phyloP scores from a whole-genome alignment of 129 eudicot genomes.

The Erigeron canadensis region DNA sequence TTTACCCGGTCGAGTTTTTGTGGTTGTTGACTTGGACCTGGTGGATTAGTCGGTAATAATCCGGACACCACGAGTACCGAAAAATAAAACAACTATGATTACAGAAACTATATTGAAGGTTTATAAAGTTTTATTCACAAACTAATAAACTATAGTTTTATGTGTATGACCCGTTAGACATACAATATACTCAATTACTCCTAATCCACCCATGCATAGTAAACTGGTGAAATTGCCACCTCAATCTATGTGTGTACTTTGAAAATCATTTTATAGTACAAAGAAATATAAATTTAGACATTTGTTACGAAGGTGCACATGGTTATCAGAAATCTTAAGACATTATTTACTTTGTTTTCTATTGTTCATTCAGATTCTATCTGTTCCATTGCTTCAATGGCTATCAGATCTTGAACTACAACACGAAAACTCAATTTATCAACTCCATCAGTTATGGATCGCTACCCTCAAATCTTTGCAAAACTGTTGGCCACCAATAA shows the following conservation, averaged over 20 bases:
- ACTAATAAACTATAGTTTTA: too few species aligned
- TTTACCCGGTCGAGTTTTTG: too few species aligned
- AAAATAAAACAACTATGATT: not conserved
- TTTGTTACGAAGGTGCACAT: not conserved
- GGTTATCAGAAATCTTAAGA: not conserved
- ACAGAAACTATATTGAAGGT: not conserved
- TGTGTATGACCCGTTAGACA: not conserved
- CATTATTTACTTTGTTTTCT: not conserved
- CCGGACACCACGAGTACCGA: too few species aligned
- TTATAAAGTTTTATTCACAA: not conserved
- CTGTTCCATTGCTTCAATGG: conserved; percentile 59
- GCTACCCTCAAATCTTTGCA: conserved; percentile 48
- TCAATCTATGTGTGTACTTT: not conserved
- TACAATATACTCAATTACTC: not conserved
- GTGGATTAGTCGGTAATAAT: too few species aligned
- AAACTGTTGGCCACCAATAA: conserved; percentile 46
- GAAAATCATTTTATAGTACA: not conserved
- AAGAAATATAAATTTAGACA: not conserved
- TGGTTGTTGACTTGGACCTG: too few species aligned
- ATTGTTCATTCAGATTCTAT: conserved; percentile 40
- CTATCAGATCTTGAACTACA: conserved; percentile 44
- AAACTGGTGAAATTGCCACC: conserved; percentile 10
- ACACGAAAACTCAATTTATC: conserved; percentile 25
- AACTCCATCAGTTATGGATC: conserved; percentile 53
- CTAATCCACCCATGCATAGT: not conserved